phyloP scores from a whole-genome alignment of 73 alveolate species.

The Paramecium sonneborni region DNA sequence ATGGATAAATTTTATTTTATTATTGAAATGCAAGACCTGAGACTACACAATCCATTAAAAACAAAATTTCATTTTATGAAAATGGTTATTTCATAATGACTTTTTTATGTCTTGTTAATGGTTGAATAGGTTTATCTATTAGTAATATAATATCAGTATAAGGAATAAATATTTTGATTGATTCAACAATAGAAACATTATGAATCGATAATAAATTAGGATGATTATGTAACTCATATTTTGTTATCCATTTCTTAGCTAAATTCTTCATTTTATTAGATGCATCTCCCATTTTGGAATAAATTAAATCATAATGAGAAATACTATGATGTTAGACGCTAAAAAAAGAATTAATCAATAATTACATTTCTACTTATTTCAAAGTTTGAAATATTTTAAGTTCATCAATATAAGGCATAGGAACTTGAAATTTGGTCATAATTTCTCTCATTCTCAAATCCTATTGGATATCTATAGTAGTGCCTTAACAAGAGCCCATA shows the following conservation, averaged over 20 bases:
- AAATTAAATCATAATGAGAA: not conserved
- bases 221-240: not conserved
- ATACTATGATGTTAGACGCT: not conserved
- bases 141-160: not conserved
- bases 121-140: not conserved
- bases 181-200: not conserved
- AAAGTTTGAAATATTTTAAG: not conserved
- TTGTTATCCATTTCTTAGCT: not conserved
- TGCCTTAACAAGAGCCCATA: slow-evolving; percentile 16
- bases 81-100: not conserved
- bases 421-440: not conserved
- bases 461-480: not conserved
- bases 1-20: not conserved
- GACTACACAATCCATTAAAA: slow-evolving; percentile 10
- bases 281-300: not conserved
- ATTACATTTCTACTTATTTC: not conserved
- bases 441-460: not conserved
- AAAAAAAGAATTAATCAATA: not conserved
- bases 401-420: slow-evolving; percentile 16
- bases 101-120: slow-evolving; percentile 19
- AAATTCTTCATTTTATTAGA: not conserved
- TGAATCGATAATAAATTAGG: slow-evolving; percentile 3
- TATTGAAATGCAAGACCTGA: not conserved
- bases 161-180: not conserved
- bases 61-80: not conserved